These are phyloP conservation scores for Phytopythium mirpurense DNA, from an alignment of 352 stramenopile genomes.

Conservation along the genomic window DNA sequence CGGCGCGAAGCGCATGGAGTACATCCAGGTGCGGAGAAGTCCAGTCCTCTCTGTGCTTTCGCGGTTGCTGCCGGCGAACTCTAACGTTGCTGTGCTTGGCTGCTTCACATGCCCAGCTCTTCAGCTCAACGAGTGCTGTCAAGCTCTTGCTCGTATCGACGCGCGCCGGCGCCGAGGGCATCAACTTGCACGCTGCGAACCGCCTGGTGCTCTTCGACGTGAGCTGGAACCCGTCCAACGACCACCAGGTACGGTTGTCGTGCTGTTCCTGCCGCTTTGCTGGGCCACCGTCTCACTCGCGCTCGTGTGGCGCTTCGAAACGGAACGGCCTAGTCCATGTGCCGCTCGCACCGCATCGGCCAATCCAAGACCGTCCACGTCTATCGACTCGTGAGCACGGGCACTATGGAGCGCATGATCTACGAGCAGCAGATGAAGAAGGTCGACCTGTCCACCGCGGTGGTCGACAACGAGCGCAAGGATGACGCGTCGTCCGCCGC, in stretches of 20 bases:
- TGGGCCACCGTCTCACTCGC: no score
- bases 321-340: slow-evolving; percentile 94
- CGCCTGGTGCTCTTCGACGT: slow-evolving; percentile 90
- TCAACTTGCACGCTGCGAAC: slow-evolving; percentile 88
- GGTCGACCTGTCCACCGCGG: slow-evolving; percentile 66
- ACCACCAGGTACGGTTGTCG: slow-evolving; percentile 64
- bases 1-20: slow-evolving; percentile 77
- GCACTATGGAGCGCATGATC: slow-evolving; percentile 92
- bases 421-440: slow-evolving; percentile 90
- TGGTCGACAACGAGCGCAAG: slow-evolving; percentile 53
- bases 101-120: slow-evolving; percentile 28
- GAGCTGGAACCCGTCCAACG: slow-evolving; percentile 89
- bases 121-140: slow-evolving; percentile 54
- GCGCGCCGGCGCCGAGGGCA: slow-evolving; percentile 77
- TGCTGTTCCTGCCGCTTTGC: no score
- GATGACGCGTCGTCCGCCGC: not conserved
- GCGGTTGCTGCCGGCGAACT: not conserved
- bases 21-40: slow-evolving; percentile 50
- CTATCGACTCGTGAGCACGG: slow-evolving; percentile 90
- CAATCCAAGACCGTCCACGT: slow-evolving; percentile 88
- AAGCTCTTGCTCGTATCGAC: slow-evolving; percentile 79
- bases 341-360: slow-evolving; percentile 88
- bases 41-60: not conserved
- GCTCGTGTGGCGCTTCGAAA: no score
- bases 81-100: not conserved